These are phyloP conservation scores for Scenedesmus sp. DNA, from an alignment of 163 green algal genomes.

Conservation along the genomic window DNA sequence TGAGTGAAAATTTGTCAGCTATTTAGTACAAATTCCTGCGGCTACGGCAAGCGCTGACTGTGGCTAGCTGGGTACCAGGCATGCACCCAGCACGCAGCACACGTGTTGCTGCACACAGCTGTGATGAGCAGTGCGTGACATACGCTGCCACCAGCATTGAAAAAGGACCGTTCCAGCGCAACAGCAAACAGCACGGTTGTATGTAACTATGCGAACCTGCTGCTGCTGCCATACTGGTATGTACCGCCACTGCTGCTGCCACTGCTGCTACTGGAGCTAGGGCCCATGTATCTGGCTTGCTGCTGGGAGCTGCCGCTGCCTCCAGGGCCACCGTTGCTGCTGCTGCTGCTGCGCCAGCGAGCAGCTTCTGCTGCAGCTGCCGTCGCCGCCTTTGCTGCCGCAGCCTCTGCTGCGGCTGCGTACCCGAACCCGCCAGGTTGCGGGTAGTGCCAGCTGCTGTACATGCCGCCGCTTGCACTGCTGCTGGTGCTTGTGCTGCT, in stretches of 20 bases:
- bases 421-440: slow-evolving; percentile 19
- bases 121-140: too few species aligned
- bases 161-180: neutral
- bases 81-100: too few species aligned
- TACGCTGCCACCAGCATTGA: neutral
- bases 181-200: neutral
- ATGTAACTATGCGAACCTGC: neutral
- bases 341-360: slow-evolving; percentile 1
- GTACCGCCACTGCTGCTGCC: neutral
- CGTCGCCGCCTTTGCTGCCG: neutral
- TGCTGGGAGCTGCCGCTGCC: neutral
- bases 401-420: slow-evolving; percentile 21
- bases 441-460: slow-evolving; percentile 36
- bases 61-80: too few species aligned
- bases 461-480: slow-evolving; percentile 13
- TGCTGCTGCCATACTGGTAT: neutral
- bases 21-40: too few species aligned
- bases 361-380: slow-evolving; percentile 17
- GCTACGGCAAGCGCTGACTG: too few species aligned
- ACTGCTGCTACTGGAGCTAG: neutral
- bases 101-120: neutral
- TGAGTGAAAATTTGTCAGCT: too few species aligned
- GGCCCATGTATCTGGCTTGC: neutral
- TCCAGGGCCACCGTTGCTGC: neutral
- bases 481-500: slow-evolving; percentile 19